Conservation (phyloP, 805 yeast genomes). For the Dipodascopsis tothii region DNA sequence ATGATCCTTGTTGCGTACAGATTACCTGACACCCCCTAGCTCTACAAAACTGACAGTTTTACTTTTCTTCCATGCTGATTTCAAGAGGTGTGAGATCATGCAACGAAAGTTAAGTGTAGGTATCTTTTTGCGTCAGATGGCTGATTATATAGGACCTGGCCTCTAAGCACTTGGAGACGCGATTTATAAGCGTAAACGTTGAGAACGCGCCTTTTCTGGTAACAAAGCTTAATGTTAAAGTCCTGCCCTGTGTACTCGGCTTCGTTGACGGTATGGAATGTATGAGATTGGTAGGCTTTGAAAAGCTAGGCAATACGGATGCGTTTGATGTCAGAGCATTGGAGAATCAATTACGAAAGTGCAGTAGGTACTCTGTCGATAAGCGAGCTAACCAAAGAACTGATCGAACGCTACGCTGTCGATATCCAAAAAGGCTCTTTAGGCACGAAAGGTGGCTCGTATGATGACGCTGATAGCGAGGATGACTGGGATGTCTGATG, state of each 20-base stretch:
- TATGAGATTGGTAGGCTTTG: constrained; percentile 61
- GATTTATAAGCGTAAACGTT: constrained; percentile 50
- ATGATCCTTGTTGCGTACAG: too few relatives aligned
- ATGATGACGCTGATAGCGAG: too few relatives aligned
- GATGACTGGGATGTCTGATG: too few relatives aligned
- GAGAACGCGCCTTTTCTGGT: constrained; percentile 66
- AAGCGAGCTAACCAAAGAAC: too few relatives aligned
- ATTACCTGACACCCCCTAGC: constrained; percentile 1
- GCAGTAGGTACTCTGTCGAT: too few relatives aligned
- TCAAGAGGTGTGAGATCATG: constrained; percentile 55
- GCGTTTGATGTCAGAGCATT: too few relatives aligned
- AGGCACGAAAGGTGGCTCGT: too few relatives aligned
- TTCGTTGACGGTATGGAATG: constrained; percentile 55
- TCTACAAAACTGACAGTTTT: constrained; percentile 40
- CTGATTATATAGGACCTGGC: constrained; percentile 38
- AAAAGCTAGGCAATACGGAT: constrained; percentile 43
- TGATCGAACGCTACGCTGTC: too few relatives aligned
- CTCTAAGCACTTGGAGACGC: constrained; percentile 48
- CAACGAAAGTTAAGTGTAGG: constrained; percentile 35
- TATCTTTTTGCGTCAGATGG: not conserved
- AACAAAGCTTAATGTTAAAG: constrained; percentile 52
- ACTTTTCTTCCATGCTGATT: constrained; percentile 57
- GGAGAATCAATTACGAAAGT: too few relatives aligned
- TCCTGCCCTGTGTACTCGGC: constrained; percentile 62
- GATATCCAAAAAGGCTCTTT: too few relatives aligned